Evolutionary conservation across 1,139 yeast species (phyloP), one percentile per base, ranked within the genome.

Genomic region (Saccharomyces pastorianus): DNA sequence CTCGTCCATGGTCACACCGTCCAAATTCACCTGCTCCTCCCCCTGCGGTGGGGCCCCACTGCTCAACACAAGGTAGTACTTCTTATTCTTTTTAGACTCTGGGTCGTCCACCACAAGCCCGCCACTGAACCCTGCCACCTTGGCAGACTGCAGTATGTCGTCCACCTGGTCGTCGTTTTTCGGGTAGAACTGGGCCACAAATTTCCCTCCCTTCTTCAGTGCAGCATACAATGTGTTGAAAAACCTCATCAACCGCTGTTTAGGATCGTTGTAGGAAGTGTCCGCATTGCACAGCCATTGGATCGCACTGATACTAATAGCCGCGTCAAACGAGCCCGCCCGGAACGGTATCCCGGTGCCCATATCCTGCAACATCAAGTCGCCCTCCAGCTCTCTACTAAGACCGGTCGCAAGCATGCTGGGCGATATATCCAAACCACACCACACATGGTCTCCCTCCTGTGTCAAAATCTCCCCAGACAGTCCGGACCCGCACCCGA

Each of bases 281-380:
- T 93, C 99, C 2, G 99, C 99, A 69, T 93, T 93, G 75, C 98
- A 89, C 48, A 93, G 80, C 99, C 99, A 93, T 71, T 93, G 99
- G 55, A 93, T 89, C 4, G 95, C 99, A 49, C 96, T 87, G 61
- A 93, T 89, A 25, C 96, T 86, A 48, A 93, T 88, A 2, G 96
- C 99, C 1, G 98, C 98, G 72, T 95, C 99, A 69, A 93, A 93
- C 0, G 96, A 80, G 53, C 99, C 99, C 0, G 99, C 90, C 65
- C 99, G 78, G 66, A 93, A 93, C 6, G 99, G 99, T 4, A 95
- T 79, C 27, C 99, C 99, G 57, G 79, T 78, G 46, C 99, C 99
- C 78, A 93, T 87, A 74, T 93, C 99, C 46, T 89, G 85, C 56
- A 91, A 74, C 68, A 95, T 85, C 59, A 93, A 72, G 70, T 93